Conservation (phyloP, 352 stramenopile species). For the Phytophthora citricola region DNA sequence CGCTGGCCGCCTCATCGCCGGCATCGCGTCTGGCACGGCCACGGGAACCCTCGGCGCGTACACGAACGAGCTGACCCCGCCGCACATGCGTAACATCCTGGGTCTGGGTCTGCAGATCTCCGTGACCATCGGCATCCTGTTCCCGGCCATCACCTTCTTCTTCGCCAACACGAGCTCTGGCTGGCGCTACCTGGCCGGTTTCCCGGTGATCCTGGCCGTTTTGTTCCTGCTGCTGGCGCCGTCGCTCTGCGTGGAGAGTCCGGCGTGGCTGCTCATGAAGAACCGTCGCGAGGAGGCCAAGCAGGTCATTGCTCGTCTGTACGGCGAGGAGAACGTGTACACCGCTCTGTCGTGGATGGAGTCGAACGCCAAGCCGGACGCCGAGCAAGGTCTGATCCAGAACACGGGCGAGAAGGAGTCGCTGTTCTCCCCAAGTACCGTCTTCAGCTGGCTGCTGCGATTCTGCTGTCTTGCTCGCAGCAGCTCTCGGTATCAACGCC, state of each 20-base stretch:
- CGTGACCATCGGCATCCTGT: slow-evolving; percentile 29
- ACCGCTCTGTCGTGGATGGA: slow-evolving; percentile 30
- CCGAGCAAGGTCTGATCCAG: slow-evolving; percentile 20
- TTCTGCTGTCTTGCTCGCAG: slow-evolving; percentile 43
- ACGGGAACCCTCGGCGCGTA: no score
- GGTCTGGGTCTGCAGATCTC: slow-evolving; percentile 36
- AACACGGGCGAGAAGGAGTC: slow-evolving; percentile 24
- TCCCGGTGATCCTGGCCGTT: slow-evolving; percentile 29
- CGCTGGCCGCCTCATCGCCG: no score
- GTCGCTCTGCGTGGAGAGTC: slow-evolving; percentile 51
- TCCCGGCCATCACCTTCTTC: slow-evolving; percentile 26
- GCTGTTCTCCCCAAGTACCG: slow-evolving; percentile 34
- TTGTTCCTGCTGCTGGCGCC: slow-evolving; percentile 47
- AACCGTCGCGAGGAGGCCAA: slow-evolving; percentile 4
- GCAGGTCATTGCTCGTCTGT: slow-evolving; percentile 32
- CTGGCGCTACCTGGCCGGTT: slow-evolving; percentile 35
- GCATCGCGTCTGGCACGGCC: no score
- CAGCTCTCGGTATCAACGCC: slow-evolving; percentile 62
- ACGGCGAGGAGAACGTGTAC: slow-evolving; percentile 34
- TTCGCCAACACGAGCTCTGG: slow-evolving; percentile 21
- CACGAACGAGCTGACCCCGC: no score
- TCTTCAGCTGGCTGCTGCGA: slow-evolving; percentile 44
- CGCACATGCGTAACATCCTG: slow-evolving; percentile 1
- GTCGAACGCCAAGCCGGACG: slow-evolving; percentile 23
- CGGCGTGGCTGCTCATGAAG: slow-evolving; percentile 30